Evolutionary conservation across 768 basidiomycete genomes (phyloP).

Genomic region (Rubroboletus satanas): DNA sequence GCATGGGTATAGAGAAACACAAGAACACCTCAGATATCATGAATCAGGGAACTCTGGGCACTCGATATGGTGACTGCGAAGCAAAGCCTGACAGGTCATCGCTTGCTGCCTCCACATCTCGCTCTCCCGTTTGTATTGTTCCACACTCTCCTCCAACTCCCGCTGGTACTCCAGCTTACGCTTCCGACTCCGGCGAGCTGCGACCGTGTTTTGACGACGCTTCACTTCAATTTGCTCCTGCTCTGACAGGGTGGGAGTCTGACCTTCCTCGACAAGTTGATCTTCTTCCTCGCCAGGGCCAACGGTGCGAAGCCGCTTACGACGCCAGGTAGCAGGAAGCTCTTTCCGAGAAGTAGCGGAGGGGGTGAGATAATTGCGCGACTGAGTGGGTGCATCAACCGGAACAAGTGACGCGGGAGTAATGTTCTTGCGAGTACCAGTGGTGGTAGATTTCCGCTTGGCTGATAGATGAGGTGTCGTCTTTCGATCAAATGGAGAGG

Average conservation of each 20-base stretch:
- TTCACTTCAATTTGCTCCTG: slow-evolving; percentile 73
- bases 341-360: slow-evolving; percentile 78
- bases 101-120: slow-evolving; percentile 63
- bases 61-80: slow-evolving; percentile 54
- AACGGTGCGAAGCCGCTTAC: slow-evolving; percentile 53
- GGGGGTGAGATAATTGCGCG: slow-evolving; percentile 67
- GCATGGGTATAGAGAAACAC: slow-evolving; percentile 5
- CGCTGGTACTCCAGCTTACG: slow-evolving; percentile 69
- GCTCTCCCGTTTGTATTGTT: slow-evolving; percentile 50
- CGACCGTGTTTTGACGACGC: slow-evolving; percentile 80
- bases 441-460: slow-evolving; percentile 38
- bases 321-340: slow-evolving; percentile 66
- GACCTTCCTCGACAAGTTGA: slow-evolving; percentile 15
- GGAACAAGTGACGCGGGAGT: slow-evolving; percentile 63
- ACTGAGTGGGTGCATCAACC: slow-evolving; percentile 75
- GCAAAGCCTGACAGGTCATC: slow-evolving; percentile 43
- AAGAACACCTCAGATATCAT: slow-evolving; percentile 17
- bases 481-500: slow-evolving; percentile 22
- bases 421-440: slow-evolving; percentile 70
- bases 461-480: slow-evolving; percentile 17
- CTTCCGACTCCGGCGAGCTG: slow-evolving; percentile 75
- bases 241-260: slow-evolving; percentile 45
- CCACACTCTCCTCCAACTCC: slow-evolving; percentile 56
- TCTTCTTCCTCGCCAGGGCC: slow-evolving; percentile 51
- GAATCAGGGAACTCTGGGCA: slow-evolving; percentile 46